These are phyloP conservation scores for Umbelopsis ramanniana DNA, from an alignment of 192 early-diverging fungal species.

Conservation along the genomic window DNA sequence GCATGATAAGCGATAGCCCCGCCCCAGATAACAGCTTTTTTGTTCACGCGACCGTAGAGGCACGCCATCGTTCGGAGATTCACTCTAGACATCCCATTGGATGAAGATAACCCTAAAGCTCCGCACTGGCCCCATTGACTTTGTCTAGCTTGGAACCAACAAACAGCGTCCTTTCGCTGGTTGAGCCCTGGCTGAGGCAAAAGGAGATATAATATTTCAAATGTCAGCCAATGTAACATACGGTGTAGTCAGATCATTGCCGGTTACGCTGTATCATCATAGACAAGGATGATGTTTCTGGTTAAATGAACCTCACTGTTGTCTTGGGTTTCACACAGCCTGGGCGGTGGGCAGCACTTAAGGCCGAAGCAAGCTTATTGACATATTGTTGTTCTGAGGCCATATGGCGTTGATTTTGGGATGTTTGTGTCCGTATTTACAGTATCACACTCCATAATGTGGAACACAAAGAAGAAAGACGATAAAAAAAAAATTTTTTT, in stretches of 20 bases:
- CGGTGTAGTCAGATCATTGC: too few species aligned
- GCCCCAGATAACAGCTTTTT: not conserved
- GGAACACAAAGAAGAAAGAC: not conserved
- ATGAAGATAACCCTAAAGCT: slow-evolving; percentile 19
- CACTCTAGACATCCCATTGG: not conserved
- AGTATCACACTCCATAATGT: slow-evolving; percentile 3
- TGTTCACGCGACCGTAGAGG: slow-evolving; percentile 18
- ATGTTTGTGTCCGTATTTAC: not conserved
- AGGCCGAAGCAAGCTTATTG: slow-evolving; percentile 19
- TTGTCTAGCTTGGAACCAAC: too few species aligned
- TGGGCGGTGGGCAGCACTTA: slow-evolving; percentile 5
- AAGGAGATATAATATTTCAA: too few species aligned
- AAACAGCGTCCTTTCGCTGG: too few species aligned
- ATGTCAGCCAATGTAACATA: too few species aligned
- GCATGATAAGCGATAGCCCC: not conserved
- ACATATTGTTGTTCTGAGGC: slow-evolving; percentile 19
- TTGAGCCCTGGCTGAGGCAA: too few species aligned
- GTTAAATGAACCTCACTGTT: too few species aligned
- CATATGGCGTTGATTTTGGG: slow-evolving; percentile 13
- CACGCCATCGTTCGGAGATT: slow-evolving; percentile 20
- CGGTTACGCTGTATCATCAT: too few species aligned
- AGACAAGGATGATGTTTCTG: too few species aligned
- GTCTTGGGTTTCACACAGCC: too few species aligned
- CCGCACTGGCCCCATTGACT: slow-evolving; percentile 4
- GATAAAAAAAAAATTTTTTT: slow-evolving; percentile 2